Base-by-base conservation (phyloP, 2,329 filamentous ascomycete genomes). In the Xylaria sp. region DNA sequence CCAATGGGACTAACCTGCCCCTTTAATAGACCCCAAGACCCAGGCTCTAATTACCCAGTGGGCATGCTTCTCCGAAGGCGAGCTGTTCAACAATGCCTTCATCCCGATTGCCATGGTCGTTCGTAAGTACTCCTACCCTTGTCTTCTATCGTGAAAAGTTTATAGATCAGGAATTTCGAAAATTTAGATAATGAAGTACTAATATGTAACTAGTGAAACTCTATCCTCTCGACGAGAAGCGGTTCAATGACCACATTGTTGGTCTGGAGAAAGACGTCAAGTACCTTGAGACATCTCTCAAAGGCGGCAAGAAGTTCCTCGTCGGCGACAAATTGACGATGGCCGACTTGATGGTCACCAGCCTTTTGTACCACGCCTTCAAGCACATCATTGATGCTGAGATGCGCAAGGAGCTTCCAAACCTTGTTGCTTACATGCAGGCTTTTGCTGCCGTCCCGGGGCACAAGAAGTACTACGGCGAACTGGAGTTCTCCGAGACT, bases 21-120 rank as follows among this genome's bases (percentile, higher is more conserved):
- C 14, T 48, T 48, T 56, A 5, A n/a, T 19, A 71, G 82, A 81
- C 42, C 59, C 77, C 7, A 78, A 81, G 67, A 79, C 82, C 58
- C 77, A 79, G 39, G 82, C 83, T 0, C 72, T 76, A 8, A 80
- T 86, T 74, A 74, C 78, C 32, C 79, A 85, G 73, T 87, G 84
- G 85, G 74, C 81, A n/a, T 76, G 72, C 62, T 83, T 82, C 70
- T 73, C 81, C 14, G 80, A 84, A 66, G 74, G 71, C 55, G 81
- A 83, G 74, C 11, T 71, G 24, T 64, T 58, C 24, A 50, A 7
- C 24, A 58, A 61, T 39, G 36, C 17, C 7, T 51, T 62, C 27
- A 9, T 48, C 2, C 68, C 68, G 7, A 24, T 68, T 42, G 59
- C 27, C 1, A 71, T 71, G 68, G 3, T 2, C 27, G 53, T 55